Conservation (phyloP, 352 stramenopile genomes). For the Blastocystis sp. region DNA sequence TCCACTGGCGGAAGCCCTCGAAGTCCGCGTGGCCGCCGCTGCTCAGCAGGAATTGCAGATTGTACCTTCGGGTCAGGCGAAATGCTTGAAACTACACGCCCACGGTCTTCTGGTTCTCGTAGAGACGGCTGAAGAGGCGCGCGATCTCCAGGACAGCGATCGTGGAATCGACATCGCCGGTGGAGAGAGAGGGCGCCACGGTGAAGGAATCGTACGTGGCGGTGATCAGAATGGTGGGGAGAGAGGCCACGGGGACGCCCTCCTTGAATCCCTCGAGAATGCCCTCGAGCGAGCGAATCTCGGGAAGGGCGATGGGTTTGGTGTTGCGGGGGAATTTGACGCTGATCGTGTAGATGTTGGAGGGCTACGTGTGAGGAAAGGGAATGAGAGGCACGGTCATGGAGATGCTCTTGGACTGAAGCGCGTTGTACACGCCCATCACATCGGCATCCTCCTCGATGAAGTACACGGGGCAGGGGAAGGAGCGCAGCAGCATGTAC, state of each 20-base stretch:
- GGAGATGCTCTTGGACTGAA: background rate
- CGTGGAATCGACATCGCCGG: background rate
- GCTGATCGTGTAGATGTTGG: slow-evolving; percentile 60
- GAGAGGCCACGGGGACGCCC: slow-evolving; percentile 7
- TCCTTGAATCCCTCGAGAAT: slow-evolving; percentile 36
- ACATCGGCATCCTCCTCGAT: background rate
- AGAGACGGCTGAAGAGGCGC: slow-evolving; percentile 50
- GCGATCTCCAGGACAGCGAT: slow-evolving; percentile 17
- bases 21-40: slow-evolving; percentile 39
- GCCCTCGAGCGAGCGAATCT: slow-evolving; percentile 54
- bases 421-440: background rate
- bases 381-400: background rate
- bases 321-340: slow-evolving; percentile 41
- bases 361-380: background rate
- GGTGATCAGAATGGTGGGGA: slow-evolving; percentile 61
- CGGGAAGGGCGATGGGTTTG: slow-evolving; percentile 11
- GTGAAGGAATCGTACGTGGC: slow-evolving; percentile 63
- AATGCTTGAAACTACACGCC: background rate
- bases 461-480: slow-evolving; percentile 42
- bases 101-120: slow-evolving; percentile 42
- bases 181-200: slow-evolving; percentile 43
- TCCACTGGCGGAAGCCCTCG: slow-evolving; percentile 68
- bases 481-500: slow-evolving; percentile 21
- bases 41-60: slow-evolving; percentile 62
- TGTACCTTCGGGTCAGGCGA: background rate